These are phyloP conservation scores for Myochromella boudieri DNA, from an alignment of 768 basidiomycete species.

Conservation along the genomic window DNA sequence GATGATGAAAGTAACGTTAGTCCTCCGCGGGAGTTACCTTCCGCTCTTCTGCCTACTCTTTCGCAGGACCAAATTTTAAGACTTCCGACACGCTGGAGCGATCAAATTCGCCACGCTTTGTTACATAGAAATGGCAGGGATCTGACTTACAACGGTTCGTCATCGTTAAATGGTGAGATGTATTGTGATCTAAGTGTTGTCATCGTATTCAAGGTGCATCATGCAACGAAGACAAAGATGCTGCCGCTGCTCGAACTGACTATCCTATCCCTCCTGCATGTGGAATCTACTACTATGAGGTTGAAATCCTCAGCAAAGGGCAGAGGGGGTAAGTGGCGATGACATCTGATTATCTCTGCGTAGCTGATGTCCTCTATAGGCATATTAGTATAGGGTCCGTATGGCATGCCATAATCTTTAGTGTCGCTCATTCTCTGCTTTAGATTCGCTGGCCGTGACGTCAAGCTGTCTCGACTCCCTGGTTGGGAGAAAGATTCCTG, in stretches of 20 bases:
- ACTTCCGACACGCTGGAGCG: slow-evolving; percentile 80
- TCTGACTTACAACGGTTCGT: slow-evolving; percentile 64
- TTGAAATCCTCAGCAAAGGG: slow-evolving; percentile 79
- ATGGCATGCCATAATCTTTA: neutral
- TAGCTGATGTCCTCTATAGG: slow-evolving; percentile 35
- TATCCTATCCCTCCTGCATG: slow-evolving; percentile 79
- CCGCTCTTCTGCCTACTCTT: slow-evolving; percentile 24
- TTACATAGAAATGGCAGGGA: slow-evolving; percentile 73
- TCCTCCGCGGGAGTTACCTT: slow-evolving; percentile 43
- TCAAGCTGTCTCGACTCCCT: slow-evolving; percentile 73
- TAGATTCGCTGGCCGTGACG: slow-evolving; percentile 68
- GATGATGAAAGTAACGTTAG: slow-evolving; percentile 64
- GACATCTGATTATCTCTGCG: slow-evolving; percentile 5
- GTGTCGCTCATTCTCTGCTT: slow-evolving; percentile 4
- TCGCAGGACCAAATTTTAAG: slow-evolving; percentile 45
- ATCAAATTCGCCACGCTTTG: slow-evolving; percentile 57
- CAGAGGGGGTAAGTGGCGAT: slow-evolving; percentile 64
- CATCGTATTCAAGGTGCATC: slow-evolving; percentile 39
- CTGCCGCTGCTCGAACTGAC: slow-evolving; percentile 78
- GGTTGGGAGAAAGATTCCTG: slow-evolving; percentile 86
- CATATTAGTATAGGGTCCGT: slow-evolving; percentile 81
- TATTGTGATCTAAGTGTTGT: slow-evolving; percentile 1
- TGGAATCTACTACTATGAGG: slow-evolving; percentile 95
- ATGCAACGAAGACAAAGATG: slow-evolving; percentile 72
- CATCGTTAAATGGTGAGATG: neutral